Percentiles rank a stretch among this genome's conserved stretches.
These are phyloP conservation scores for Ensete ventricosum DNA, from an alignment of 176 grass and related monocot species.

Conservation along the genomic window DNA sequence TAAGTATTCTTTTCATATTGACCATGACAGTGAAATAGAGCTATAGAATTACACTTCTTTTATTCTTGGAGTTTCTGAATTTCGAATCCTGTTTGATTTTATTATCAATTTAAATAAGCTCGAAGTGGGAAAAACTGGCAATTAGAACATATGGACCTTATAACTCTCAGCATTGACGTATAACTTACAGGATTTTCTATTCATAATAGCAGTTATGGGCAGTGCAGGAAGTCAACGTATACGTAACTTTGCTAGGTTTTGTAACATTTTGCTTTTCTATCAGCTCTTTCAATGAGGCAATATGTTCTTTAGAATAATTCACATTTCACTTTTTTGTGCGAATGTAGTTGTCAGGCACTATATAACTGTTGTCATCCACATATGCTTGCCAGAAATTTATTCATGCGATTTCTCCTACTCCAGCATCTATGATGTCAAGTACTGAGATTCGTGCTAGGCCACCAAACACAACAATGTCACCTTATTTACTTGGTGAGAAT, in stretches of 20 bases:
- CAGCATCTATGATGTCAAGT: conserved; percentile 73
- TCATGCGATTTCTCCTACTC: conserved; percentile 97
- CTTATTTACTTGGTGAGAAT: conserved; percentile 42
- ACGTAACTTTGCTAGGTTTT: background rate
- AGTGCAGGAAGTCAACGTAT: background rate
- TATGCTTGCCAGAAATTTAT: conserved; percentile 63
- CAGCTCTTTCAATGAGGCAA: background rate
- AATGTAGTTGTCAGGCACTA: background rate
- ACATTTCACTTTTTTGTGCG: background rate
- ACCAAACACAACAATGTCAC: conserved; percentile 70
- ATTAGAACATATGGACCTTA: too few species aligned
- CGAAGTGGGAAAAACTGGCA: too few species aligned
- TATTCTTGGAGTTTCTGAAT: background rate
- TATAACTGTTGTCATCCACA: background rate
- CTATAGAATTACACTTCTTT: background rate
- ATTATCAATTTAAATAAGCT: background rate
- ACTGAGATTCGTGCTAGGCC: conserved; percentile 60
- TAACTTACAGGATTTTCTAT: too few species aligned
- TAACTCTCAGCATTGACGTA: too few species aligned
- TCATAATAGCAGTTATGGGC: background rate
- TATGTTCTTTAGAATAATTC: conserved; percentile 1
- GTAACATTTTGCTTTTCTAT: background rate
- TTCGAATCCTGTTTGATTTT: background rate
- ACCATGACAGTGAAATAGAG: background rate
- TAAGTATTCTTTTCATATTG: background rate